Evolutionary conservation across 108 stramenopile species (phyloP), one percentile per base, ranked within the genome.

Genomic region (Pseudonitzschia multistriata): DNA sequence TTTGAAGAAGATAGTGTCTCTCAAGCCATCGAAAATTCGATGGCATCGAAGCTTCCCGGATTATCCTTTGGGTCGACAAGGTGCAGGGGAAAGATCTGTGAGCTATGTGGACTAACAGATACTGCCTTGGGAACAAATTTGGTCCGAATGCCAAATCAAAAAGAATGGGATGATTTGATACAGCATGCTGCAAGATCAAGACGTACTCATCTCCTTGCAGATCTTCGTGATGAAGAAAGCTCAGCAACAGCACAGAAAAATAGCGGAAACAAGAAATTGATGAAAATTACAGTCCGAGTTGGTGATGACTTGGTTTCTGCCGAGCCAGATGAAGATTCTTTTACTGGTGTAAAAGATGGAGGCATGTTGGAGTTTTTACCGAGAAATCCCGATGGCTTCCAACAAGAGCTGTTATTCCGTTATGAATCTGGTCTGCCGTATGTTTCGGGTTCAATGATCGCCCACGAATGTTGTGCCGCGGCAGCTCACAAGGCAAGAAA

Each of bases 391-490:
- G 61, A 70, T 34, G 89, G 85, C 30, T 92, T 90, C 56, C 88
- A 91, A 53, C 67, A 80, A 11, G 91, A 91, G 60, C 67, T 95
- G 6, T 67, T 54, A 27, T 86, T 89, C 67, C 80, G 90, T 19
- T 62, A 76, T 39, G 72, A 83, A 49, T 56, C 68, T 24, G 77
- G 78, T 29, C 64, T 92, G 15, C 88, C 90, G 3, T 87, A 88
- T 73, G 60, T 89, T 29, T 76, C 88, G 47, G 94, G 94, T 47
- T 87, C 86, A 35, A 68, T 91, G 59, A 79, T 81, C 21, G 91
- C 87, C n/a, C 94, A 95, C 64, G 91, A 92, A 70, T 83, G 87
- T 28, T 95, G 94, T 71, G 94, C 89, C 2, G 64, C 85, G 6
- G 85, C 91, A 28, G 91, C 84, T 21, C 91, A 95, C 74, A 81